Percentiles rank a stretch among this genome's conserved stretches.
These are phyloP conservation scores for Theobroma cacao DNA, from an alignment of 345 rosid species.

Conservation along the genomic window DNA sequence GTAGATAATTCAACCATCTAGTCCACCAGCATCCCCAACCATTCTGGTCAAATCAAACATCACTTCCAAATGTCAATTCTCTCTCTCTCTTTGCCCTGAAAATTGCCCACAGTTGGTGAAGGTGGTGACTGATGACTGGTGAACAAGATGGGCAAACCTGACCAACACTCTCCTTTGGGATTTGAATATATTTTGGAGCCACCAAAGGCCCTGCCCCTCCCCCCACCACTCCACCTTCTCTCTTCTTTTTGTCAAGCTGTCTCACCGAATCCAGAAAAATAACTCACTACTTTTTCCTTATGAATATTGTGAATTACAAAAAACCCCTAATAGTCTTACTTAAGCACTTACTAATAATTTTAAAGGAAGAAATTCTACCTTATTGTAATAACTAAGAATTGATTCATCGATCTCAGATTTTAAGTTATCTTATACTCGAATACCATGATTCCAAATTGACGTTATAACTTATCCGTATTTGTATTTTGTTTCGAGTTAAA, in stretches of 20 bases:
- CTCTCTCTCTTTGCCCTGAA: not conserved
- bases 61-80: conserved; percentile 21
- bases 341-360: too few species aligned
- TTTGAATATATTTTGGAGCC: conserved; percentile 14
- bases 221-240: not conserved
- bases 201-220: not conserved
- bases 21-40: conserved; percentile 27
- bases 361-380: too few species aligned
- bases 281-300: too few species aligned
- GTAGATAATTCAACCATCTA: not conserved
- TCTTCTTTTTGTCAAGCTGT: not conserved
- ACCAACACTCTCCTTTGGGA: conserved; percentile 4
- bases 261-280: conserved; percentile 12
- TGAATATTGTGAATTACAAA: too few species aligned
- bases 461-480: too few species aligned
- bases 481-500: too few species aligned
- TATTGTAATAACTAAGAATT: too few species aligned
- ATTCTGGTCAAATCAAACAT: conserved; percentile 41
- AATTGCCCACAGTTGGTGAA: conserved; percentile 13
- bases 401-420: too few species aligned
- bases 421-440: too few species aligned
- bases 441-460: too few species aligned
- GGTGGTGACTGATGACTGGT: conserved; percentile 2
- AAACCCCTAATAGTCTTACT: too few species aligned
- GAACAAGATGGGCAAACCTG: conserved; percentile 30